Evolutionary conservation across 1,284 basidiomycete genomes (phyloP).

Genomic region (Leccinum subrobustum): DNA sequence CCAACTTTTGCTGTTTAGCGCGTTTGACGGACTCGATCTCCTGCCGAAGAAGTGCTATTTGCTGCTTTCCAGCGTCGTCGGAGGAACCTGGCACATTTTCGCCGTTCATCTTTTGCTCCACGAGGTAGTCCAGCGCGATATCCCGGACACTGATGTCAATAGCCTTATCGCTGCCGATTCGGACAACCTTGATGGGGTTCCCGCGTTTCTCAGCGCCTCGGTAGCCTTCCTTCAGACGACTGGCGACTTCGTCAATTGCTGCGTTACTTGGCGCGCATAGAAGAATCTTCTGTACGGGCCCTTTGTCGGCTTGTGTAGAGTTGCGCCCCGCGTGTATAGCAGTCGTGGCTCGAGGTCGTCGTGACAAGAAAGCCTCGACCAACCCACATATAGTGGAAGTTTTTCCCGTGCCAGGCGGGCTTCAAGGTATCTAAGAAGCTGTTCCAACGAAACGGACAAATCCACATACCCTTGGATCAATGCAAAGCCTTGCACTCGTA

Average conservation of each 20-base stretch:
- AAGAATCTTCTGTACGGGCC: slow-evolving; percentile 73
- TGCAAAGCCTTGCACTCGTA: slow-evolving; percentile 78
- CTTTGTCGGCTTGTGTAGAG: slow-evolving; percentile 45
- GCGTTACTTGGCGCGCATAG: slow-evolving; percentile 98
- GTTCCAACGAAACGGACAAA: slow-evolving; percentile 3
- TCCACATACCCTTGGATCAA: slow-evolving; percentile 89
- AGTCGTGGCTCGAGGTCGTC: slow-evolving; percentile 49
- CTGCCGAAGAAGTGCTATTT: slow-evolving; percentile 60
- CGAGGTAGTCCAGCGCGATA: slow-evolving; percentile 83
- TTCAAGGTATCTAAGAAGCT: slow-evolving; percentile 7
- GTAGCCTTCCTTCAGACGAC: slow-evolving; percentile 81
- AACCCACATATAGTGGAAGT: slow-evolving; percentile 97
- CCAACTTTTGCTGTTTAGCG: slow-evolving; percentile 59
- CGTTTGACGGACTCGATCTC: slow-evolving; percentile 71
- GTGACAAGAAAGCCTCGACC: slow-evolving; percentile 81
- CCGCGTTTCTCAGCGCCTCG: slow-evolving; percentile 56
- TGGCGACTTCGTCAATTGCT: slow-evolving; percentile 95
- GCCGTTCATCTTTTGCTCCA: slow-evolving; percentile 72
- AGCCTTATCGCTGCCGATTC: slow-evolving; percentile 79
- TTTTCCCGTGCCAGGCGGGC: slow-evolving; percentile 98
- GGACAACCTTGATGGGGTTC: slow-evolving; percentile 77
- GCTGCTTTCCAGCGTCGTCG: slow-evolving; percentile 54
- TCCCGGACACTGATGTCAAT: slow-evolving; percentile 87
- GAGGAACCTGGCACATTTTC: slow-evolving; percentile 40
- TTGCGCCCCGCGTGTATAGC: slow-evolving; percentile 48